Evolutionary conservation across 2,329 filamentous ascomycete genomes (phyloP), one percentile per base, ranked within the genome.

Genomic region (Onygenales sp.): DNA sequence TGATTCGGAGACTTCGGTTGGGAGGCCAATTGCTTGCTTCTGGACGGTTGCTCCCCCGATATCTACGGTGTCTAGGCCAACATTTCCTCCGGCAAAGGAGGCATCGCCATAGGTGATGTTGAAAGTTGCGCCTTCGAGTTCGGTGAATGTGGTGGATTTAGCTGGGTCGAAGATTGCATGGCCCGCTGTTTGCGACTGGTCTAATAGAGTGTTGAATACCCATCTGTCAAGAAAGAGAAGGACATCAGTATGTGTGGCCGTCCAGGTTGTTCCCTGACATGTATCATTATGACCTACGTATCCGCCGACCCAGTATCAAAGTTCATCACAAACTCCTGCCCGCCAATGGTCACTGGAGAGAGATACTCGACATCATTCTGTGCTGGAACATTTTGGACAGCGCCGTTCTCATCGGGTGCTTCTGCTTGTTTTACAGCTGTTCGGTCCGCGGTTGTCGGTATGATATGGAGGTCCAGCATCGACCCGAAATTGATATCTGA

Each of bases 221-320:
- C 85, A 89, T 52, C 79, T 82, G 60, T 39, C 44, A 14, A 47
- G 2, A 43, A 27, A 44, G 9, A 45, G 32, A 31, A 17, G 14
- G 11, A 38, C 47, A 43, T 54, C 27, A 57, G 54, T 52, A 43
- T 41, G 39, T 38, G 44, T 9, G 11, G 14, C 3, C 17, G 10
- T n/a, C 13, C 31, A 39, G 35, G 8, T 21, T 14, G 6, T 3
- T 27, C 6, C 7, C 35, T 14, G 17, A 5, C 10, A 46, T 38
- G 7, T 48, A 17, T n/a, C 13, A 33, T 35, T n/a, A 13, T n/a
- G 7, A 66, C 78, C 64, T 75, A 82, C 72, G 87, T 76, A 67
- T 89, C 86, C 10, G 85, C 80, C 2, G 85, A 88, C 54, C 86
- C 86, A n/a, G 84, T 85, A 68, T 89, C 86, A 64, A 89, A 87